phyloP scores from a whole-genome alignment of 139 green algal genomes.

The Chlorella sorokiniana region DNA sequence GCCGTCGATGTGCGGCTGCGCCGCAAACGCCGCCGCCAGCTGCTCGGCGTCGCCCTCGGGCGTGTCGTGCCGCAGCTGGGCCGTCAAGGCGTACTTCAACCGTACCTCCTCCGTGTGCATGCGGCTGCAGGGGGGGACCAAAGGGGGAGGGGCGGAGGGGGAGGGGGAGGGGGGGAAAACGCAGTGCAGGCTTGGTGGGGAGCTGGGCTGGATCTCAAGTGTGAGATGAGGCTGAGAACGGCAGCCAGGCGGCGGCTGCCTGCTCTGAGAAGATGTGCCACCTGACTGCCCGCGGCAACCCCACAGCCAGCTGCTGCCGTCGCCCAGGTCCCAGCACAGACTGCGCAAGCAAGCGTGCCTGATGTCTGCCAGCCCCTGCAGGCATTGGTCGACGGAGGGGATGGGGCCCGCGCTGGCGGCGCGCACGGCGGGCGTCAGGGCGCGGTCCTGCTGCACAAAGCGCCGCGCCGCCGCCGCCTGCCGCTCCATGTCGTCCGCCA shows the following conservation, averaged over 20 bases:
- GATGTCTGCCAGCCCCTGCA: conserved; percentile 25
- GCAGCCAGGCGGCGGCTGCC: no score
- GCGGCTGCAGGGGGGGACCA: conserved; percentile 3
- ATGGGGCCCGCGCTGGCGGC: conserved; percentile 4
- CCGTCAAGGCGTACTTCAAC: conserved; percentile 11
- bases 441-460: conserved; percentile 26
- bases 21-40: conserved; percentile 1
- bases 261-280: no score
- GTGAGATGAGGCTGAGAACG: neutral
- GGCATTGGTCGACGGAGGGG: conserved; percentile 28
- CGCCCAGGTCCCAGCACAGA: neutral
- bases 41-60: conserved; percentile 27
- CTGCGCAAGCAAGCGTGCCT: conserved; percentile 19
- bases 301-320: neutral
- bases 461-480: conserved; percentile 11
- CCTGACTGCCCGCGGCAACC: no score
- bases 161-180: neutral
- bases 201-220: neutral
- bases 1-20: conserved; percentile 26
- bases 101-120: conserved; percentile 35
- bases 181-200: neutral
- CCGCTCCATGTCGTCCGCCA: conserved; percentile 3
- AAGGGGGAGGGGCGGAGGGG: neutral
- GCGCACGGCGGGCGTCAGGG: conserved; percentile 13
- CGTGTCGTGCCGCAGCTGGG: conserved; percentile 20